A percentile compares a stretch with the other conserved stretches of the same genome.
Evolutionary conservation across 1,284 basidiomycete species (phyloP).

Genomic region (Leccinum subatratum): DNA sequence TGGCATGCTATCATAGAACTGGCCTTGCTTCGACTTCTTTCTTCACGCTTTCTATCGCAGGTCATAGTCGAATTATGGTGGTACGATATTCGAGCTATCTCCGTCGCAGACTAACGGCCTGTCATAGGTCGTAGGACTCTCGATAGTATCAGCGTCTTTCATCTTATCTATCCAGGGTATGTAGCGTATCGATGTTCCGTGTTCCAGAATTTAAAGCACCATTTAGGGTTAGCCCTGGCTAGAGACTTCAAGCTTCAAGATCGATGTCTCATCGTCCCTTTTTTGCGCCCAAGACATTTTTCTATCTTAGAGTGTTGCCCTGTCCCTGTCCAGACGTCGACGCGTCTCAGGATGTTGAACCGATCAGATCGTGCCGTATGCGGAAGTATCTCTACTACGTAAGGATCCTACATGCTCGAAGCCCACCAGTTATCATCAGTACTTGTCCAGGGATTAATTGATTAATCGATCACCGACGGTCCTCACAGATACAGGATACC

Average conservation of each 20-base stretch:
- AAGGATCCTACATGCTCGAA: not conserved
- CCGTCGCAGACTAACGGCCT: not conserved
- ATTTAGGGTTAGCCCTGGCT: not conserved
- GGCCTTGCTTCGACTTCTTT: not conserved
- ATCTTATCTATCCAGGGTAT: not conserved
- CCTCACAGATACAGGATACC: not conserved
- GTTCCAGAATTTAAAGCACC: not conserved
- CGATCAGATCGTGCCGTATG: not conserved
- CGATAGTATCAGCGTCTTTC: not conserved
- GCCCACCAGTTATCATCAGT: not conserved
- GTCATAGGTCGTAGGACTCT: not conserved
- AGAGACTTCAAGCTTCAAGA: constrained; percentile 1
- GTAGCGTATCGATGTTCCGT: not conserved
- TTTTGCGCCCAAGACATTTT: not conserved
- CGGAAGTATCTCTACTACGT: not conserved
- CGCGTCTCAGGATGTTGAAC: not conserved
- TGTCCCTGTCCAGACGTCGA: not conserved
- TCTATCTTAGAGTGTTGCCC: not conserved
- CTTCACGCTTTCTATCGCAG: not conserved
- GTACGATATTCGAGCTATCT: not conserved
- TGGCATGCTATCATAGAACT: not conserved
- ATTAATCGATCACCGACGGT: no score
- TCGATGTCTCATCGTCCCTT: not conserved
- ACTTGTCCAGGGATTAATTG: not conserved
- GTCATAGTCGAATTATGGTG: not conserved